phyloP scores from a whole-genome alignment of 148 eudicot species.

The Chenopodium berlandieri region DNA sequence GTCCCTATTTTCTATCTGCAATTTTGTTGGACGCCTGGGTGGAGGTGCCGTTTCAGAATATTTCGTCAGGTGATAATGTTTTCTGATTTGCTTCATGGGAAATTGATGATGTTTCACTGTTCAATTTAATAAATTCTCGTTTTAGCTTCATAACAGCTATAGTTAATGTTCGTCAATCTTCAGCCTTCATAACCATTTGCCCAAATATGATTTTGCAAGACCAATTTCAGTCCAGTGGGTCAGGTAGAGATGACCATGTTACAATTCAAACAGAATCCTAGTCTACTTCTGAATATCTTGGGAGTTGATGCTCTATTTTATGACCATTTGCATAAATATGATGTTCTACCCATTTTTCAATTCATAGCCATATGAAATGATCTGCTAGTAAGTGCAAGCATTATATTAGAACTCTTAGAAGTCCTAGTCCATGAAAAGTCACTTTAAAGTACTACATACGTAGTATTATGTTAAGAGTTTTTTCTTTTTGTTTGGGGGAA shows the following conservation, averaged over 20 bases:
- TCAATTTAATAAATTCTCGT: neutral
- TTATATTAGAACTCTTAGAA: no score
- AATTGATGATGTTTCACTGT: neutral
- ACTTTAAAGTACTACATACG: no score
- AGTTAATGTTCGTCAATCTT: neutral
- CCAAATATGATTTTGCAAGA: no score
- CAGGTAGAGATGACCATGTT: no score
- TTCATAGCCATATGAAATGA: no score
- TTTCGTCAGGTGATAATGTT: constrained; percentile 55
- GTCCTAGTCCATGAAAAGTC: no score
- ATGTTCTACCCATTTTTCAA: no score
- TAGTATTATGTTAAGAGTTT: no score
- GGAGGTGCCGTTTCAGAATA: constrained; percentile 84
- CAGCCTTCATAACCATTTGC: neutral
- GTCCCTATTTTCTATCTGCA: constrained; percentile 71
- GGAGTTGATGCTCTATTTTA: constrained; percentile 11
- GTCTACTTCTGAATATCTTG: constrained; percentile 24
- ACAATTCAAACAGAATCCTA: constrained; percentile 23
- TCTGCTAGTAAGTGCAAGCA: no score
- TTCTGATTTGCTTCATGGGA: neutral
- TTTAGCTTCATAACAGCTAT: neutral
- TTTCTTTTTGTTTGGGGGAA: no score
- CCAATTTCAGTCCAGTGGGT: no score
- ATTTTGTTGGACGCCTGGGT: constrained; percentile 81
- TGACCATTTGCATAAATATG: no score